Evolutionary conservation across 2,329 filamentous ascomycete species (phyloP).

Genomic region (Septoria petroselini): DNA sequence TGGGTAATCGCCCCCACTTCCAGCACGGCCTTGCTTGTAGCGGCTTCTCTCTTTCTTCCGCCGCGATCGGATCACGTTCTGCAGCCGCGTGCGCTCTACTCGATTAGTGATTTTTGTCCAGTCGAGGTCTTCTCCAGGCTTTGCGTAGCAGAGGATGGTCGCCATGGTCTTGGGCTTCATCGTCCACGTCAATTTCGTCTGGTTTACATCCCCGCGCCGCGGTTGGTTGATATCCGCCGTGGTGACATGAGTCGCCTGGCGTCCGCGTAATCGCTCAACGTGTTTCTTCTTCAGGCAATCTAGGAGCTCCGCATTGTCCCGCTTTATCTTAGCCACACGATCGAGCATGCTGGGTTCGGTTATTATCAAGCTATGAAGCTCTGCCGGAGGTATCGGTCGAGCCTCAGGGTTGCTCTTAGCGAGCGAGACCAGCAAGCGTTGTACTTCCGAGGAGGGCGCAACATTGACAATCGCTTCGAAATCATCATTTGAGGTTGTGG

Average conservation of each 20-base stretch:
- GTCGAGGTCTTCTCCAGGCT: conserved; percentile 1
- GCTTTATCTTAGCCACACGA: not conserved
- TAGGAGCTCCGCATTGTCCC: not conserved
- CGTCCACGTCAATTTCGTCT: not conserved
- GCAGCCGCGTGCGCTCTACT: not conserved
- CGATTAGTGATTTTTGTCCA: conserved; percentile 2
- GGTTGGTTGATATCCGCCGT: too few species aligned
- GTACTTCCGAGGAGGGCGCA: conserved; percentile 1
- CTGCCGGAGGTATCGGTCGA: conserved; percentile 7
- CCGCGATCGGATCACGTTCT: not conserved
- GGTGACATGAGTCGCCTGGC: too few species aligned
- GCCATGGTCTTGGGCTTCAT: not conserved
- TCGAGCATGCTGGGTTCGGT: not conserved
- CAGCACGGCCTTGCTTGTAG: not conserved
- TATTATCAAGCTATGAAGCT: conserved; percentile 1
- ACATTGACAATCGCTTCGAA: not conserved
- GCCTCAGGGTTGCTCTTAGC: not conserved
- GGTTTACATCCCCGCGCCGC: not conserved
- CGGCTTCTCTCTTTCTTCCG: not conserved
- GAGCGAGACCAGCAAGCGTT: not conserved
- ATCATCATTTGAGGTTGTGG: not conserved
- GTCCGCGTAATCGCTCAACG: too few species aligned
- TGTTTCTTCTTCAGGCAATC: not conserved
- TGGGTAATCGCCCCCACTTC: not conserved
- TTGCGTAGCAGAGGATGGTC: not conserved